Conservation (phyloP, 495 filamentous ascomycete species). For the Hamigera avellanea region DNA sequence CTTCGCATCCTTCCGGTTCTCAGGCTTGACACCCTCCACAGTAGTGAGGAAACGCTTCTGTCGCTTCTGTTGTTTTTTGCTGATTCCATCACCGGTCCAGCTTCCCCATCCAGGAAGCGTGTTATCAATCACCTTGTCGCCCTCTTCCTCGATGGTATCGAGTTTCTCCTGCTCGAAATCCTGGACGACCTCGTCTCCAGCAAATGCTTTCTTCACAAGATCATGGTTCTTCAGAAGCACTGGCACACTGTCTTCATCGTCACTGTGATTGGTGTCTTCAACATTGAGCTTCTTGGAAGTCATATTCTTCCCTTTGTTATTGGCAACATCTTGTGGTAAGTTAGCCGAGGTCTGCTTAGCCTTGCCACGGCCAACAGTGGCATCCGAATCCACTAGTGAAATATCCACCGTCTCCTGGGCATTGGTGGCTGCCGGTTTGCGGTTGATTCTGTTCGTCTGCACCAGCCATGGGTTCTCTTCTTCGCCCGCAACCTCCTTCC, state of each 20-base stretch:
- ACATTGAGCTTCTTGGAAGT: conserved; percentile 9
- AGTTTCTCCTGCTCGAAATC: conserved; percentile 77
- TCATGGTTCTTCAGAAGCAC: conserved; percentile 67
- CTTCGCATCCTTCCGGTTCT: conserved; percentile 70
- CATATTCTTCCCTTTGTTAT: conserved; percentile 10
- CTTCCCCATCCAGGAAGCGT: conserved; percentile 87
- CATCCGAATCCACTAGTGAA: conserved; percentile 17
- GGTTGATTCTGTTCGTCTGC: conserved; percentile 28
- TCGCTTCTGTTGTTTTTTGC: conserved; percentile 48
- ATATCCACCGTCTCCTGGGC: conserved; percentile 29
- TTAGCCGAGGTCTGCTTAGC: conserved; percentile 9
- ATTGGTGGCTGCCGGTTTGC: conserved; percentile 19
- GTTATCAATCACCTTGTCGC: conserved; percentile 72
- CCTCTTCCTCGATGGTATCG: conserved; percentile 62
- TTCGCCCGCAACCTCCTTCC: conserved; percentile 13
- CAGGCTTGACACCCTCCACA: conserved; percentile 62
- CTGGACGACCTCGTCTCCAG: conserved; percentile 74
- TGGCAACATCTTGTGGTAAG: conserved; percentile 5
- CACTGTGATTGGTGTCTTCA: conserved; percentile 28
- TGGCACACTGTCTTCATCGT: conserved; percentile 48
- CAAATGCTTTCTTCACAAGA: conserved; percentile 76
- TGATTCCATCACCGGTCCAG: conserved; percentile 76
- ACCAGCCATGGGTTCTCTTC: conserved; percentile 41
- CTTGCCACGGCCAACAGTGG: conserved; percentile 4
- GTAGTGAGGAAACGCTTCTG: conserved; percentile 56